Conservation (phyloP, 768 basidiomycete species). For the Rhizopogon salebrosus region DNA sequence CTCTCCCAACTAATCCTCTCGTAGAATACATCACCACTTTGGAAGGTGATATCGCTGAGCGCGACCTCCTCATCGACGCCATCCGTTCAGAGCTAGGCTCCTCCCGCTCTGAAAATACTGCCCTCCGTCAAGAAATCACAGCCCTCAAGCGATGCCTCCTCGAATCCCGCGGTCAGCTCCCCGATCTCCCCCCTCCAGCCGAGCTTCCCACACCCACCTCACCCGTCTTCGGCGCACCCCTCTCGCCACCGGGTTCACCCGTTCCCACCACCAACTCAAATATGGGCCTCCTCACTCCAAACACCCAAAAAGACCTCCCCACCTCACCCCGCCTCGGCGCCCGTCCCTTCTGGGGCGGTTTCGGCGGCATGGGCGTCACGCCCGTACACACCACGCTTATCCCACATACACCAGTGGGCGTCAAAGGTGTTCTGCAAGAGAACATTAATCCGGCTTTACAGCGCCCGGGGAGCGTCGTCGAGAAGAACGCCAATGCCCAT, state of each 20-base stretch:
- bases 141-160: constrained; percentile 72
- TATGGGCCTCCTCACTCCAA: constrained; percentile 48
- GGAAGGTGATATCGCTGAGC: constrained; percentile 88
- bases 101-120: constrained; percentile 76
- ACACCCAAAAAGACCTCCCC: constrained; percentile 75
- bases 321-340: constrained; percentile 50
- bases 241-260: constrained; percentile 16
- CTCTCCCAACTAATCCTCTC: neutral
- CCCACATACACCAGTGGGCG: constrained; percentile 51
- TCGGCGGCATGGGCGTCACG: constrained; percentile 63
- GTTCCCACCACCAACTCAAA: constrained; percentile 12
- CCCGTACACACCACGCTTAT: constrained; percentile 82
- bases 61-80: constrained; percentile 85
- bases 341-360: constrained; percentile 79
- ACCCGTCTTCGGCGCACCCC: constrained; percentile 18
- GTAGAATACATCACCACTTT: constrained; percentile 92
- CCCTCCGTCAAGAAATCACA: constrained; percentile 72
- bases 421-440: constrained; percentile 20
- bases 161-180: constrained; percentile 50
- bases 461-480: constrained; percentile 14
- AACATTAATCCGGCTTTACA: constrained; percentile 25
- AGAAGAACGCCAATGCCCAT: constrained; percentile 25
- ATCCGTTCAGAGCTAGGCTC: constrained; percentile 81
- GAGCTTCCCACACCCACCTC: constrained; percentile 32
- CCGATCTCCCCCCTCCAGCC: constrained; percentile 43